Conservation (phyloP, 345 rosid genomes). For the Bretschneidera sinensis region DNA sequence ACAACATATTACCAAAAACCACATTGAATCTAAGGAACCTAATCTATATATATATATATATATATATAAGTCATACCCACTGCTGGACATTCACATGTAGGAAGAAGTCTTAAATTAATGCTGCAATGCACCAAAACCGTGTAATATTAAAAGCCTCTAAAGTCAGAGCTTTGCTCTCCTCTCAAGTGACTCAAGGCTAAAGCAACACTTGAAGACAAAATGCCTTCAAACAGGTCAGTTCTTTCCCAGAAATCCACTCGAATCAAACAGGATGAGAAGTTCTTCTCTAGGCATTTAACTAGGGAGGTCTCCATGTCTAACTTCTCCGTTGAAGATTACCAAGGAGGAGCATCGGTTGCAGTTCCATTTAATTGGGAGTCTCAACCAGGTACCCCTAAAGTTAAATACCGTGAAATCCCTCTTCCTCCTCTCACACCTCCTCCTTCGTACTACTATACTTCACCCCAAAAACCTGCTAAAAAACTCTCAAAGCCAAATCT, state of each 20-base stretch:
- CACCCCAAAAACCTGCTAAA: constrained; percentile 17
- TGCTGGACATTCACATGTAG: no score
- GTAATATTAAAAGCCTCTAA: no score
- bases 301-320: constrained; percentile 8
- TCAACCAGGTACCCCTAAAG: constrained; percentile 69
- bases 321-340: constrained; percentile 30
- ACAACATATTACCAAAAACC: neutral
- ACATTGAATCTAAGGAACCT: neutral
- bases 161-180: no score
- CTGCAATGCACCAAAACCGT: no score
- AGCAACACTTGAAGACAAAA: constrained; percentile 1
- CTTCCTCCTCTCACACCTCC: constrained; percentile 79
- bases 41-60: neutral
- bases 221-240: constrained; percentile 18
- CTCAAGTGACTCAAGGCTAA: neutral
- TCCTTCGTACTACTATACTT: constrained; percentile 46
- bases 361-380: constrained; percentile 85
- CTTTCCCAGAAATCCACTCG: constrained; percentile 14
- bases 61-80: neutral
- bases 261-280: constrained; percentile 8
- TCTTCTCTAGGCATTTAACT: constrained; percentile 12
- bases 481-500: constrained; percentile 19
- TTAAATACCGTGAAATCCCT: constrained; percentile 16
- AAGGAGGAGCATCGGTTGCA: constrained; percentile 36
- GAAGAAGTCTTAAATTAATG: no score